Conservation (phyloP, 192 early-diverging fungal species). For the Coemansia sp. region DNA sequence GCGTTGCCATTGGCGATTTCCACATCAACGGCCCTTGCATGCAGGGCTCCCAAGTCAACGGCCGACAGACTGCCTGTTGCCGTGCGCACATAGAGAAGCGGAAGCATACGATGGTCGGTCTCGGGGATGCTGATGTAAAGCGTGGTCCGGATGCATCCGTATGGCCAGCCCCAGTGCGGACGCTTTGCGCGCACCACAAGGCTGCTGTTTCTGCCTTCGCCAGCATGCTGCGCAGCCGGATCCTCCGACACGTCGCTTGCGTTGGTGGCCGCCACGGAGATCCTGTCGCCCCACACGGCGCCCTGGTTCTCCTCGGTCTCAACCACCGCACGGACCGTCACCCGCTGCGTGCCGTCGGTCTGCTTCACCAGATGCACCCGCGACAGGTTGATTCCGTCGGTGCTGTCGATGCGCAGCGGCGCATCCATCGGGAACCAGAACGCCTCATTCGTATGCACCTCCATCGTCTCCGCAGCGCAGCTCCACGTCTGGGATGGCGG, state of each 20-base stretch:
- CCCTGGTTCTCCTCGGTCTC: conserved; percentile 18
- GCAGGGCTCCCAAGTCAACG: conserved; percentile 17
- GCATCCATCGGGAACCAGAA: conserved; percentile 1
- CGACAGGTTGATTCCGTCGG: conserved; percentile 24
- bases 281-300: conserved; percentile 10
- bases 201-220: neutral
- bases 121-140: conserved; percentile 18
- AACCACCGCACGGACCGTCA: conserved; percentile 23
- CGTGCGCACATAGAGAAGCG: conserved; percentile 10
- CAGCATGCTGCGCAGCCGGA: neutral
- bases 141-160: conserved; percentile 31
- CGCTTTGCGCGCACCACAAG: conserved; percentile 9
- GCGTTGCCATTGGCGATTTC: conserved; percentile 15
- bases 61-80: conserved; percentile 12
- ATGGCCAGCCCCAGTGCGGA: conserved; percentile 32
- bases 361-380: conserved; percentile 14
- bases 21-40: conserved; percentile 3
- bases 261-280: conserved; percentile 1
- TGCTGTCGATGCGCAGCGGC: conserved; percentile 28
- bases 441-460: conserved; percentile 8
- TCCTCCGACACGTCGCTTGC: neutral
- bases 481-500: conserved; percentile 21
- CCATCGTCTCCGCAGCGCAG: conserved; percentile 11
- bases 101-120: neutral
- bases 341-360: neutral